phyloP scores from a whole-genome alignment of 202 grass and related monocot species.

The Eragrostis tef region DNA sequence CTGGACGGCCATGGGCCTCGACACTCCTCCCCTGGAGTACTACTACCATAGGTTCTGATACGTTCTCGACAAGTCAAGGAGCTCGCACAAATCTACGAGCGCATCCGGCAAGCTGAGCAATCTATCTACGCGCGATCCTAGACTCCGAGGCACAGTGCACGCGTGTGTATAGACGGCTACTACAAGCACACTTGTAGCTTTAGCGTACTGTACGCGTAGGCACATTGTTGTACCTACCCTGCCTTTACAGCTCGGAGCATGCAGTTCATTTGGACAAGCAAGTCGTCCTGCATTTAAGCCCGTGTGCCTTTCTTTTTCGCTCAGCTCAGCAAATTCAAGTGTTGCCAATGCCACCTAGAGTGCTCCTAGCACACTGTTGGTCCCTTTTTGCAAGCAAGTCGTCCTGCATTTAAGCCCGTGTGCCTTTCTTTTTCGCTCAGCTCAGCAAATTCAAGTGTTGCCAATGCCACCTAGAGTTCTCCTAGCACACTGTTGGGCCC shows the following conservation, averaged over 20 bases:
- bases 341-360: no score
- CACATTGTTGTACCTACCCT: background rate
- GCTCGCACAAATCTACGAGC: background rate
- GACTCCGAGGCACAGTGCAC: background rate
- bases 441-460: background rate
- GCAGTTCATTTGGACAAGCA: background rate
- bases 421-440: conserved; percentile 10
- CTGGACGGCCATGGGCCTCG: background rate
- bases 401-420: conserved; percentile 27
- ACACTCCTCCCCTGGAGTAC: background rate
- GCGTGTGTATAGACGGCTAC: no score
- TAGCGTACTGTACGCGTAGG: no score
- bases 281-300: conserved; percentile 19
- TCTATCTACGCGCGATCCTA: no score
- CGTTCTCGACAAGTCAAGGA: background rate
- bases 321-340: background rate
- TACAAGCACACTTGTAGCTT: no score
- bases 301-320: conserved; percentile 18
- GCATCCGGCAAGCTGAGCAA: no score
- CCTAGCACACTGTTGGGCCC: background rate
- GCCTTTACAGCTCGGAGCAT: background rate
- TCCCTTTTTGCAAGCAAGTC: background rate
- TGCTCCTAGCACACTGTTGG: background rate
- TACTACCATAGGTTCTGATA: no score
- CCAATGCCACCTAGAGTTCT: background rate